Evolutionary conservation across 2,329 filamentous ascomycete genomes (phyloP).

Genomic region (Fusarium ramigenum): DNA sequence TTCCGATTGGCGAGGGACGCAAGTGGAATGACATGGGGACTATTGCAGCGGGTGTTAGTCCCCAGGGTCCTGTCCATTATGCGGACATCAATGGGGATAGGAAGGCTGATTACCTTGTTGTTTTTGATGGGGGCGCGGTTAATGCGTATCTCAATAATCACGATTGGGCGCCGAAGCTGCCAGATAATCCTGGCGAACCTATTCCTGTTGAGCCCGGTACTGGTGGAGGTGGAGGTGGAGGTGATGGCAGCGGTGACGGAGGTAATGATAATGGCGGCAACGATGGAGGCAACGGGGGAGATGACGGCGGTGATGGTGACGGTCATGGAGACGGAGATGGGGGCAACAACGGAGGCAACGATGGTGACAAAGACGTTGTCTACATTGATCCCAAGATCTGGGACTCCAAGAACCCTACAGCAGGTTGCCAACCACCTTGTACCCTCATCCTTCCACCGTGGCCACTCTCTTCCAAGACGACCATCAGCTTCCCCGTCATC

Average conservation of each 20-base stretch:
- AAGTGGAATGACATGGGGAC: constrained; percentile 26
- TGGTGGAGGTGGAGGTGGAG: background rate
- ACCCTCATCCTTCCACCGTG: constrained; percentile 14
- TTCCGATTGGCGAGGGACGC: background rate
- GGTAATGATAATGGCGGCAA: background rate
- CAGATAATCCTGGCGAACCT: background rate
- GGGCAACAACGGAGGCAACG: background rate
- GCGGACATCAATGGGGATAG: constrained; percentile 33
- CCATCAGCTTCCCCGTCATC: constrained; percentile 12
- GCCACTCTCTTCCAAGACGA: constrained; percentile 14
- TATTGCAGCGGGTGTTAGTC: constrained; percentile 2
- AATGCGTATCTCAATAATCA: constrained; percentile 25
- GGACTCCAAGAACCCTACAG: background rate
- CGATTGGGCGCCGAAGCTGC: background rate
- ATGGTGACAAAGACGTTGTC: background rate
- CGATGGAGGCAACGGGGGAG: background rate
- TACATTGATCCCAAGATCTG: constrained; percentile 17
- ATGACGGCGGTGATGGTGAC: background rate
- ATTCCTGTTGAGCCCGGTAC: background rate
- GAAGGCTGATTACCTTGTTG: constrained; percentile 26
- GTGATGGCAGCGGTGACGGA: background rate
- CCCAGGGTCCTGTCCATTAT: constrained; percentile 18
- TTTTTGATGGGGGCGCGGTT: constrained; percentile 1
- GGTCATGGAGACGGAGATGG: background rate
- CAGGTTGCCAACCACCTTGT: constrained; percentile 11